Base-by-base conservation (phyloP, 352 stramenopile genomes). In the Pythium aphanidermatum region DNA sequence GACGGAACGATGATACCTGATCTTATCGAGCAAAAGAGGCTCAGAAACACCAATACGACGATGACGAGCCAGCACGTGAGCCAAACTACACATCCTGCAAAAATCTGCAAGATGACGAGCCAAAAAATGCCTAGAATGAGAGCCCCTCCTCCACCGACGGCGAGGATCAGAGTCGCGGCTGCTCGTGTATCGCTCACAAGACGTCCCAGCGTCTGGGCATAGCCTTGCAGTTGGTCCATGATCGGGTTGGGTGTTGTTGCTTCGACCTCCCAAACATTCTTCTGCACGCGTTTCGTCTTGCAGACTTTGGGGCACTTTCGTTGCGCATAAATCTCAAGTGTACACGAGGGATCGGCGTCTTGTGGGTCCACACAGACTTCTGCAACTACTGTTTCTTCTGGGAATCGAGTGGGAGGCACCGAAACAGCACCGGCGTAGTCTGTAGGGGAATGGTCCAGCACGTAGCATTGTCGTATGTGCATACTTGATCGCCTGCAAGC, bases 181-280 rank as follows among this genome's bases (percentile, higher is more conserved):
- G 73, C 65, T 19, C 67, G 66, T 54, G 91, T 86, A 39, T 95
- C 83, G 52, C 75, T 80, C 13, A 95, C 36, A 26, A 88, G 86
- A 2, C 81, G 68, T 0, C 65, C 67, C 9, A 92, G 59, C 2
- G 85, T 59, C 35, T 85, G 69, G 7, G 70, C 21, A 25, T 74
- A 51, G 25, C 70, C 62, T 29, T 92, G 80, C 6, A 95, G 45
- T 45, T 93, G 78, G 13, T 75, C 72, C 12, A 86, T 47, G 16
- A 95, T 48, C 9, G 79, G 80, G 23, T 83, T 91, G 4, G 54
- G 51, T 0, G 70, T 74, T 29, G 76, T 77, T 20, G 63, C 65
- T 19, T 74, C 66, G 24, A 77, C 63, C 20, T 81, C 63, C 56
- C 66, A 75, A 19, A 88, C 79, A 0, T 60, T 60, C 24, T 86